phyloP scores from a whole-genome alignment of 371 early-diverging fungal genomes.

The Circinella umbellata region DNA sequence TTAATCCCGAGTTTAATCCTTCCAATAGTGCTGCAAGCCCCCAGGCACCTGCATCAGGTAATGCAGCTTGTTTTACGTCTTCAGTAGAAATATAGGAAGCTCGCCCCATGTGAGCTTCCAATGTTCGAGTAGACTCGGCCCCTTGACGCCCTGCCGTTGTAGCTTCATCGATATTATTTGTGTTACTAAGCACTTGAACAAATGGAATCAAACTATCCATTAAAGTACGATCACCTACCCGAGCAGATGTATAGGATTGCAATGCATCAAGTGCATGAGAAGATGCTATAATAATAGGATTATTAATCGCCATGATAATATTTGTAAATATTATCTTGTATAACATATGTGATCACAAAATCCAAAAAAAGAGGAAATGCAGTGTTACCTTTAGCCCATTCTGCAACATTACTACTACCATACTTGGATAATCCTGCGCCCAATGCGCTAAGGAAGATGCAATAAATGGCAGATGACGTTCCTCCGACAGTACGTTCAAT shows the following conservation, averaged over 20 bases:
- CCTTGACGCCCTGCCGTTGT: constrained; percentile 62
- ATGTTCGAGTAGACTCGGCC: constrained; percentile 57
- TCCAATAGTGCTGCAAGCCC: constrained; percentile 63
- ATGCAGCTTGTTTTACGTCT: constrained; percentile 39
- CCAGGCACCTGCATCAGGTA: constrained; percentile 77
- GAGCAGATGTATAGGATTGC: constrained; percentile 73
- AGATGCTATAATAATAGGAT: constrained; percentile 27
- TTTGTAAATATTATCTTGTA: no score
- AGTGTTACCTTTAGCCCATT: constrained; percentile 27
- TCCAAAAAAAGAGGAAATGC: no score
- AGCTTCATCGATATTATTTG: constrained; percentile 43
- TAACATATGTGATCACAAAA: no score
- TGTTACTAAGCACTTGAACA: constrained; percentile 47
- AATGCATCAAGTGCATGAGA: constrained; percentile 63
- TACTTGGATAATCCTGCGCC: constrained; percentile 46
- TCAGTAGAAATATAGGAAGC: constrained; percentile 69
- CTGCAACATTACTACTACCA: background rate
- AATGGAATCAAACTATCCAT: constrained; percentile 81
- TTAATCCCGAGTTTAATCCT: constrained; percentile 30
- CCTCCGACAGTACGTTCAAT: constrained; percentile 81
- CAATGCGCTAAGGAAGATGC: constrained; percentile 77
- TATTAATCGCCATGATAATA: background rate
- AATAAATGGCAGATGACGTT: constrained; percentile 78
- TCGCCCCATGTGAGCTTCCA: constrained; percentile 72
- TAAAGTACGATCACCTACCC: constrained; percentile 79